Evolutionary conservation across 345 rosid genomes (phyloP).

Genomic region (Populus pruinosa): DNA sequence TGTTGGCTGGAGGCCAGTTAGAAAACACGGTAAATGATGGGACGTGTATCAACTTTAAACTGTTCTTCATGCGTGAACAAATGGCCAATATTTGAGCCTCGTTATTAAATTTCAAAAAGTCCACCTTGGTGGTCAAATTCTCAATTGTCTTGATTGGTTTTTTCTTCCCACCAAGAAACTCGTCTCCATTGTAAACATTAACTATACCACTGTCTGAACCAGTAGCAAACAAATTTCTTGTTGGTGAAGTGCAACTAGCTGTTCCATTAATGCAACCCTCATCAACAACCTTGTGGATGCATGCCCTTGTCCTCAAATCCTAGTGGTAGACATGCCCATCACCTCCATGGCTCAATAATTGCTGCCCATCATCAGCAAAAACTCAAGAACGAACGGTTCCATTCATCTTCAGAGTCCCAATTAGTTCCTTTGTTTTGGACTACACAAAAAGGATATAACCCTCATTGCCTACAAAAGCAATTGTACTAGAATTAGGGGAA

Average conservation of each 20-base stretch:
- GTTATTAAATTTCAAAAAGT: constrained; percentile 71
- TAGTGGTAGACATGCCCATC: constrained; percentile 87
- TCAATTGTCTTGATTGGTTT: constrained; percentile 72
- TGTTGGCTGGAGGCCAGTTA: constrained; percentile 73
- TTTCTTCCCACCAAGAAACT: constrained; percentile 76
- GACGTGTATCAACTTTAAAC: constrained; percentile 68
- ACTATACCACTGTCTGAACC: constrained; percentile 88
- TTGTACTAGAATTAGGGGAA: constrained; percentile 69
- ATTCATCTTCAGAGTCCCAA: constrained; percentile 87
- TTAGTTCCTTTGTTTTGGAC: constrained; percentile 72
- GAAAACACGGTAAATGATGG: constrained; percentile 69
- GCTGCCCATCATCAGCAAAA: constrained; percentile 63
- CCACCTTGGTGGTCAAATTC: constrained; percentile 73
- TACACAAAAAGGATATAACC: constrained; percentile 84
- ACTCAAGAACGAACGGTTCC: constrained; percentile 77
- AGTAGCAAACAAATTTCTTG: constrained; percentile 67
- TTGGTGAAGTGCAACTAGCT: constrained; percentile 54
- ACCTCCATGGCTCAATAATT: constrained; percentile 80
- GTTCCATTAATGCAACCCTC: constrained; percentile 84
- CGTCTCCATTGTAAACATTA: constrained; percentile 74
- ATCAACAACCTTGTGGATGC: constrained; percentile 79
- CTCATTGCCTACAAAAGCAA: constrained; percentile 86
- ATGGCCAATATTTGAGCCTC: constrained; percentile 86
- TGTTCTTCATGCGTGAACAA: constrained; percentile 66
- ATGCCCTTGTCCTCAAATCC: constrained; percentile 82